Evolutionary conservation across 176 grass and related monocot species (phyloP).

Genomic region (Echinochloa phyllopogon): DNA sequence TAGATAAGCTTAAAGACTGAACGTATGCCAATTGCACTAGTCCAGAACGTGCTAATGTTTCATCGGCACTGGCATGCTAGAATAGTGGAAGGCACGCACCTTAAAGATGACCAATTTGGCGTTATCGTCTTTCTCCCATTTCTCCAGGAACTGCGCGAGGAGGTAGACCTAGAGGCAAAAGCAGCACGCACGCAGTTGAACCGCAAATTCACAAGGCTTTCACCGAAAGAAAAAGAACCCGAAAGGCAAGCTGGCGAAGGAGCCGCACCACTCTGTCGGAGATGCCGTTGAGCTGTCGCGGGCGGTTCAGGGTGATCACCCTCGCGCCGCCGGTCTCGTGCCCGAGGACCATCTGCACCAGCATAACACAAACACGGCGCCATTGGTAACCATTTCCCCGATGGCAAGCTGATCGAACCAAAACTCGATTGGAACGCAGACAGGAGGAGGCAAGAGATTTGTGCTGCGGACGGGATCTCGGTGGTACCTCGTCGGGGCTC

Average conservation of each 20-base stretch:
- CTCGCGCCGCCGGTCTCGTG: conserved; percentile 63
- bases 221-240: background rate
- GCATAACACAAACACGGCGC: background rate
- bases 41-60: background rate
- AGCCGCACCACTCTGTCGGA: conserved; percentile 67
- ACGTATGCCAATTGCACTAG: background rate
- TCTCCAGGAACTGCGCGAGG: conserved; percentile 81
- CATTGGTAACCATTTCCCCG: background rate
- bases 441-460: conserved; percentile 11
- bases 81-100: conserved; percentile 31
- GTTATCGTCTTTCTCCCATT: conserved; percentile 91
- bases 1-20: background rate
- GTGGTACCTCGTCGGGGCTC: conserved; percentile 59
- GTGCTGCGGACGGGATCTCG: background rate
- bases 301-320: conserved; percentile 84
- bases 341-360: conserved; percentile 70
- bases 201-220: background rate
- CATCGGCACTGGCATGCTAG: background rate
- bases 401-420: background rate
- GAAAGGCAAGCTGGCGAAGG: background rate
- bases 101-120: conserved; percentile 87
- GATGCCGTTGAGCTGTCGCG: conserved; percentile 93
- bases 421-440: background rate
- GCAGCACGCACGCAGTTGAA: background rate
- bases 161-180: conserved; percentile 68